Conservation (phyloP, 2,329 filamentous ascomycete species). For the Cladophialophora psammophila region DNA sequence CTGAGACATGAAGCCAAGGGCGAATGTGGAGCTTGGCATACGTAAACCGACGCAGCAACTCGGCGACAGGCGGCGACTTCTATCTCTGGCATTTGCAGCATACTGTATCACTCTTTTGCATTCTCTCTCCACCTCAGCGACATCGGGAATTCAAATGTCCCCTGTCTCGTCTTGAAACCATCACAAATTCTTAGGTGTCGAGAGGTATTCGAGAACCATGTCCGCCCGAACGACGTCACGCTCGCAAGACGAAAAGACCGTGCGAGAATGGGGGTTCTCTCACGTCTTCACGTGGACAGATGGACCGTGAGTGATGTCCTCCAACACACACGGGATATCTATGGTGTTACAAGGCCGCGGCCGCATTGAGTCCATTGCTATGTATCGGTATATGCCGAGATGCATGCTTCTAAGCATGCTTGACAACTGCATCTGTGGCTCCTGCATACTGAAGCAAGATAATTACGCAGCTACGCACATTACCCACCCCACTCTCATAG, state of each 20-base stretch:
- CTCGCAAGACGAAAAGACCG: constrained; percentile 60
- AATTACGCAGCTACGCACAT: constrained; percentile 54
- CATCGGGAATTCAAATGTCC: background rate
- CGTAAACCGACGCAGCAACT: constrained; percentile 7
- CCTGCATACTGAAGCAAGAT: constrained; percentile 45
- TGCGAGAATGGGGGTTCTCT: constrained; percentile 65
- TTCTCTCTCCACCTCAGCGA: background rate
- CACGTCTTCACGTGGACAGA: constrained; percentile 70
- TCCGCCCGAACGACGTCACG: constrained; percentile 35
- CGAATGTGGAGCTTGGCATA: constrained; percentile 14
- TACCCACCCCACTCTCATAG: constrained; percentile 66
- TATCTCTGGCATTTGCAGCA: background rate
- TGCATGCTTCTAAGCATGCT: background rate
- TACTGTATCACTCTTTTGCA: background rate
- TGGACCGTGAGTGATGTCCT: constrained; percentile 54
- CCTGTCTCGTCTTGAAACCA: constrained; percentile 8
- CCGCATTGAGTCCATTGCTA: too few relatives aligned
- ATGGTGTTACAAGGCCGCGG: too few relatives aligned
- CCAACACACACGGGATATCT: background rate
- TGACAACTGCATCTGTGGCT: constrained; percentile 1
- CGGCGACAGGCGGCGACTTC: background rate
- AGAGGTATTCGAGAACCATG: background rate
- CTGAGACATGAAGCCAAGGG: background rate
- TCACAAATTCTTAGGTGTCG: background rate
- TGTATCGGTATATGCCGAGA: too few relatives aligned